Base-by-base conservation (phyloP, 176 grass and related monocot genomes). In the Typha latifolia region DNA sequence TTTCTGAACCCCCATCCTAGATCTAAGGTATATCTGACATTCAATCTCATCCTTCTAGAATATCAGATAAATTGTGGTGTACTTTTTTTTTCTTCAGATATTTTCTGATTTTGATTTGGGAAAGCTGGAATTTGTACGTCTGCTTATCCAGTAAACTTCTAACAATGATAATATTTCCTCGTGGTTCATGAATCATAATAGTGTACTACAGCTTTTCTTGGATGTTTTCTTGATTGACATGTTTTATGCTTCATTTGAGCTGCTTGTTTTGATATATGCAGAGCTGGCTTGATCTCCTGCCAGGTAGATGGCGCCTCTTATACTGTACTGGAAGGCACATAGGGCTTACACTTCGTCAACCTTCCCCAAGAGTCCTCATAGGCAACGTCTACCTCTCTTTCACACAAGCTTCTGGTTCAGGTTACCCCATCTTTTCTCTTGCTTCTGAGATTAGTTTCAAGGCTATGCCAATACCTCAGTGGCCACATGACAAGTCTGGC, bases 401-500 rank as follows among this genome's bases (percentile, higher is more conserved):
- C 56, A 62, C 51, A 2, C 62, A 63, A 71, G 66, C 19, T 68
- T 48, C 75, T 15, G 68, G 63, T 31, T 78, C 68, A 5, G 16
- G 56, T 48, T 64, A 78, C 47, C 49, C 74, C 29, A 50, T 76
- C 29, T 82, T 89, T 61, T 84, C 74, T 34, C 61, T 87, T 61
- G 72, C 76, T 14, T 88, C 85, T n/a, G 75, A 92, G 75, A 84
- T 82, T 62, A 77, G 82, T 62, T 97, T 97, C 70, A 97, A 80
- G 78, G 80, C 88, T 56, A 97, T 97, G 86, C 81, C 88, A 56
- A 77, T 66, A 53, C 69, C 78, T 53, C 47, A 86, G 19, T 97
- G 93, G 93, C 93, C 88, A 37, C 93, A 92, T 29, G 78, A 92
- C 76, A 97, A 97, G 81, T 86, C 82, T 64, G 93, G 93, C 9